Conservation (phyloP, 1,139 yeast species). For the Scheffersomyces lignicola region DNA sequence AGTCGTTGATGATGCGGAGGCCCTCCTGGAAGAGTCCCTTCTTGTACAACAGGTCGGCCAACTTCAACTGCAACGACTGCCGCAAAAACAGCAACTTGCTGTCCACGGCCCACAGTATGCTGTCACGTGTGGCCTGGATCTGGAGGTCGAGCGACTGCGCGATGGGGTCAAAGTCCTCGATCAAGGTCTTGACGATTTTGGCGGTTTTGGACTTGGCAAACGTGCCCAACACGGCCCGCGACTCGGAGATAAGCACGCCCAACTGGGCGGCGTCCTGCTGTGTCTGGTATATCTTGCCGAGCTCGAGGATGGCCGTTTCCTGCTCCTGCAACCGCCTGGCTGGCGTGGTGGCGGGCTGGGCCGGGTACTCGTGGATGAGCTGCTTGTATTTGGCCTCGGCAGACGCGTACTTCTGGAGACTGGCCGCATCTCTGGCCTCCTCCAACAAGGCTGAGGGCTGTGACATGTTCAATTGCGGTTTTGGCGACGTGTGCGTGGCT, state of each 20-base stretch:
- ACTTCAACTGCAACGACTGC: conserved; percentile 82
- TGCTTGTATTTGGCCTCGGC: conserved; percentile 61
- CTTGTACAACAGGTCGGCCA: conserved; percentile 71
- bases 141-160: conserved; percentile 72
- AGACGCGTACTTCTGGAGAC: conserved; percentile 43
- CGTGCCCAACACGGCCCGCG: conserved; percentile 66
- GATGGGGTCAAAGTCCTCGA: conserved; percentile 73
- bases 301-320: conserved; percentile 62
- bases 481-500: too few species aligned
- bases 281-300: conserved; percentile 58
- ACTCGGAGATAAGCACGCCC: conserved; percentile 61
- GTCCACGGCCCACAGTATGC: conserved; percentile 83
- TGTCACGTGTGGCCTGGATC: conserved; percentile 70
- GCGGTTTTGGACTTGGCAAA: conserved; percentile 96
- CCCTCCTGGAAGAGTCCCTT: conserved; percentile 71
- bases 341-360: conserved; percentile 30
- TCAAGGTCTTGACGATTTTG: conserved; percentile 72
- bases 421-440: conserved; percentile 60
- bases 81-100: conserved; percentile 87
- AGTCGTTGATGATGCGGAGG: conserved; percentile 64
- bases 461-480: too few species aligned
- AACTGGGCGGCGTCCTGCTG: conserved; percentile 51
- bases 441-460: conserved; percentile 28
- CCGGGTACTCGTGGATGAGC: conserved; percentile 40
- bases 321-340: conserved; percentile 44